Conservation (phyloP, 2,329 filamentous ascomycete genomes). For the Lecanicillium sp. region DNA sequence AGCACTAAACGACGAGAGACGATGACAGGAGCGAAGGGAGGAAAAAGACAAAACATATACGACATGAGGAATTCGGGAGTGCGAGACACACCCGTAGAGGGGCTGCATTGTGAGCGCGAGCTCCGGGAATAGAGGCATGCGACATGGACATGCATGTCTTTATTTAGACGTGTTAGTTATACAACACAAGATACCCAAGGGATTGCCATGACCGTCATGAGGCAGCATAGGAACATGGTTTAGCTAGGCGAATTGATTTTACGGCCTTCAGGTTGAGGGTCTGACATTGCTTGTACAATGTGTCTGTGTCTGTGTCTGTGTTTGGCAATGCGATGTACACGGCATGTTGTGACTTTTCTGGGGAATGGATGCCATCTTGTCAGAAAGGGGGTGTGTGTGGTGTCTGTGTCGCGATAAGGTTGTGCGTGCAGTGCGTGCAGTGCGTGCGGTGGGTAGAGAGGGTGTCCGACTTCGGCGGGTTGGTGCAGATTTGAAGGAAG, state of each 20-base stretch:
- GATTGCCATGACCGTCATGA: constrained; percentile 16
- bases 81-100: background rate
- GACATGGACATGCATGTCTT: too few species aligned
- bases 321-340: too few species aligned
- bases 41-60: background rate
- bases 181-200: constrained; percentile 13
- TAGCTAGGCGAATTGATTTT: constrained; percentile 11
- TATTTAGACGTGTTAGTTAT: too few species aligned
- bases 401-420: too few species aligned
- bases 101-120: constrained; percentile 15
- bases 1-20: constrained; percentile 25
- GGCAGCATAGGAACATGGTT: constrained; percentile 11
- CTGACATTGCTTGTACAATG: too few species aligned
- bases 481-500: background rate
- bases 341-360: too few species aligned
- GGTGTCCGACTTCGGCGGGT: constrained; percentile 4
- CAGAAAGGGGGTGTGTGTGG: background rate
- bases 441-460: too few species aligned
- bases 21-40: background rate
- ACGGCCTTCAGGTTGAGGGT: background rate
- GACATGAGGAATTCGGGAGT: background rate
- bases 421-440: too few species aligned
- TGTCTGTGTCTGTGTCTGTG: too few species aligned
- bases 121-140: constrained; percentile 12
- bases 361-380: background rate